A percentile compares a stretch with the other conserved stretches of the same genome.
Evolutionary conservation across 345 rosid genomes (phyloP).

Genomic region (Brassica carinata): DNA sequence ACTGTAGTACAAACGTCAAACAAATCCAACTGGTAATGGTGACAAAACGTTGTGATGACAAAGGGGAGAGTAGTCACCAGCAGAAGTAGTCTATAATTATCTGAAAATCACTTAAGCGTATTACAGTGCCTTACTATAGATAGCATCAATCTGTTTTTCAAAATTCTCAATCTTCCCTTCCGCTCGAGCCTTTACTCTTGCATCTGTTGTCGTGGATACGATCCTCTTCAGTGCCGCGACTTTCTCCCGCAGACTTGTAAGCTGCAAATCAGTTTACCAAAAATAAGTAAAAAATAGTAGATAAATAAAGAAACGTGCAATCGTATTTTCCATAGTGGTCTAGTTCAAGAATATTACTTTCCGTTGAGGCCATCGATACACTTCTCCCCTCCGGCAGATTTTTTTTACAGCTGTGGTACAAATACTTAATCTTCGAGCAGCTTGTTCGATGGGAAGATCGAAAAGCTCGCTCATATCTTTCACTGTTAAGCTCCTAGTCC

Average conservation of each 20-base stretch:
- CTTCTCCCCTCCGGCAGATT: constrained; percentile 1
- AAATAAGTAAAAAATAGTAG: not conserved
- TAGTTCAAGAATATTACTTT: constrained; percentile 7
- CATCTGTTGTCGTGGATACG: not conserved
- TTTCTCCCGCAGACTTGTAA: not conserved
- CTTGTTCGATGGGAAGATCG: constrained; percentile 14
- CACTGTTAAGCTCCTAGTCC: not conserved
- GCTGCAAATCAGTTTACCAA: constrained; percentile 8
- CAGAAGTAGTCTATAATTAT: not conserved
- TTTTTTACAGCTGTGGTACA: constrained; percentile 22
- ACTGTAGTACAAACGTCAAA: not conserved
- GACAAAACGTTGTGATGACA: constrained; percentile 54
- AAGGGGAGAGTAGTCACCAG: not conserved
- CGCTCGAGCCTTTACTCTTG: not conserved
- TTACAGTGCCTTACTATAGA: not conserved
- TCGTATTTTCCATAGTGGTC: not conserved
- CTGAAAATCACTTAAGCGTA: not conserved
- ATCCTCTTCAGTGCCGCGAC: not conserved
- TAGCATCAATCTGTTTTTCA: not conserved
- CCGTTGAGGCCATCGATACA: constrained; percentile 12
- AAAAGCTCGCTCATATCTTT: not conserved
- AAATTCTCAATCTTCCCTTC: not conserved
- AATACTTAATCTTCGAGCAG: not conserved
- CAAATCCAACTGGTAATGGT: not conserved
- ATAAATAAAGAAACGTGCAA: not conserved